Base-by-base conservation (phyloP, 495 filamentous ascomycete species). In the Hypoxylon rickii region DNA sequence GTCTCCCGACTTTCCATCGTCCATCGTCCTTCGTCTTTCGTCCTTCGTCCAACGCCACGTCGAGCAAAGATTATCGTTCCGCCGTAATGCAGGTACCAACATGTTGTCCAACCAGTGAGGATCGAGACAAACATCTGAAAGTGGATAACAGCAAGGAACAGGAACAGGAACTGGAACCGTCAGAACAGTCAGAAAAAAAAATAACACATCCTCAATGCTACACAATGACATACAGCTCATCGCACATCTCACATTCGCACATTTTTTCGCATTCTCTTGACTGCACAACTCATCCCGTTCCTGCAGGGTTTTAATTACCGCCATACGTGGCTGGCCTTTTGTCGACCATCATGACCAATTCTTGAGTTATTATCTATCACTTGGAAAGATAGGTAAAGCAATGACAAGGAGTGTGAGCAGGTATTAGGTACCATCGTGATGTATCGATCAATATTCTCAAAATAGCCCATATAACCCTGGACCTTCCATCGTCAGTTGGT, bases 11-110 rank as follows among this genome's bases (percentile, higher is more conserved):
- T 50, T 18, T 42, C 34, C 41, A 31, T 42, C 39, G 5, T 44
- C 51, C 33, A 51, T n/a, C n/a, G n/a, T n/a, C n/a, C n/a, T n/a
- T n/a, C n/a, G n/a, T n/a, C n/a, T n/a, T n/a, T n/a, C n/a, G n/a
- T n/a, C n/a, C n/a, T n/a, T n/a, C n/a, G n/a, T n/a, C n/a, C n/a
- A n/a, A n/a, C 44, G 57, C 51, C 51, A 51, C 51, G 58, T 55
- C 42, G 41, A 61, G 51, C 45, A 44, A 43, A 52, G 37, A 59
- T 52, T 20, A 47, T 45, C 51, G 33, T n/a, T n/a, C 42, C 41
- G 43, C 46, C 34, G 54, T 51, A n/a, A 63, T 63, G 60, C 60
- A 64, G 61, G 61, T 64, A 64, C 61, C 59, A 58, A 43, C 37
- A 44, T 43, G 13, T 31, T 12, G 20, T 33, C n/a, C 13, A 58